Base-by-base conservation (phyloP, 305 asterid genomes). In the Fraxinus latifolia region DNA sequence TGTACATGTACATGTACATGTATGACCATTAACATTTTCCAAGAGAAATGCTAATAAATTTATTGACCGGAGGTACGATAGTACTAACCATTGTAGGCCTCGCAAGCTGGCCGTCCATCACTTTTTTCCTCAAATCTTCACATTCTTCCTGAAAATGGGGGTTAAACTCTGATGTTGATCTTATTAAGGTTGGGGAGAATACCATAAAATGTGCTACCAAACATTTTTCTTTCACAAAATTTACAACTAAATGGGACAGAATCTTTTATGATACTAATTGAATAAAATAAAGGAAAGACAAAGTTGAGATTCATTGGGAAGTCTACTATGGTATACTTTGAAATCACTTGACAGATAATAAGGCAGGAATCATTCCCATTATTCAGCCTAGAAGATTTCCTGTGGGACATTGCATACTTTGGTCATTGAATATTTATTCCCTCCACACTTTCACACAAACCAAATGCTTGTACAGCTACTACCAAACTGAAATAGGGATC, bases 61-160 rank as follows among this genome's bases (percentile, higher is more conserved):
- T 29, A 74, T 50, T 32, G 42, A 77, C 44, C n/a, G 76, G 79
- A 81, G 68, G 79, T 32, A 53, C 25, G 8, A 36, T 53, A 76
- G 71, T 73, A 83, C 94, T 91, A 72, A 92, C 94, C 87, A 91
- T 85, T 37, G 87, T 89, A 83, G 90, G 94, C 89, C 92, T 88
- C 83, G 86, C 81, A 5, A 91, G 81, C 85, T 82, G 85, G 79
- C 94, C 92, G 37, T 88, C 85, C 79, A 71, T 71, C 82, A 91
- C 82, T 80, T 82, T 91, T 32, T 79, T 77, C 77, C 82, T 86
- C 86, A 91, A 82, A 27, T 87, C 90, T 65, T 85, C 89, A 79
- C 93, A 90, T 84, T 92, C 94, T 78, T 86, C 97, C 97, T 92
- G 91, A 79, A 82, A 71, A 85, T 21, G 53, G 65, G 82, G 65